phyloP scores from a whole-genome alignment of 176 grass and related monocot genomes.

The Thinopyrum elongatum region DNA sequence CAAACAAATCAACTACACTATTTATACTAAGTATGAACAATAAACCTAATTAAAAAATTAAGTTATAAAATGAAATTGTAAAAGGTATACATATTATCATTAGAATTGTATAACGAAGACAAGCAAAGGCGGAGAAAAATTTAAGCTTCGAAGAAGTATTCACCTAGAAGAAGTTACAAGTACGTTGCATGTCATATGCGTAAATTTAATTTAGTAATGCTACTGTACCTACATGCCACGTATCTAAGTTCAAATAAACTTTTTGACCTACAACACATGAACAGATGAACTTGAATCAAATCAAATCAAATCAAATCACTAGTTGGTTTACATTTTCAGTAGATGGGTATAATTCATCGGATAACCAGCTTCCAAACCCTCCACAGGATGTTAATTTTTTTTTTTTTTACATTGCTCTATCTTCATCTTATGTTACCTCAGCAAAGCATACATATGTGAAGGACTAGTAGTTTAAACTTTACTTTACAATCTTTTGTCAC shows the following conservation, averaged over 20 bases:
- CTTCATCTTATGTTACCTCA: slow-evolving; percentile 16
- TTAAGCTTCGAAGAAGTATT: not conserved
- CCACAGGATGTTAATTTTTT: not conserved
- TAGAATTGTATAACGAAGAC: not conserved
- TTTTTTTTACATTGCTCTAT: not conserved
- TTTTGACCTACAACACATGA: not conserved
- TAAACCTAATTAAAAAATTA: not conserved
- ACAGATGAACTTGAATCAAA: not conserved
- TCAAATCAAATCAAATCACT: not conserved
- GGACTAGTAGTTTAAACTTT: not conserved
- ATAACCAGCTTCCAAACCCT: not conserved
- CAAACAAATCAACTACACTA: not conserved
- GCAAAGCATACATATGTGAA: not conserved
- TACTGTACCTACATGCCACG: not conserved
- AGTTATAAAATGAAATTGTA: not conserved
- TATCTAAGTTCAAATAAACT: not conserved
- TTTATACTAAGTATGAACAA: not conserved
- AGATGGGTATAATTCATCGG: not conserved
- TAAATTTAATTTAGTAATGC: not conserved
- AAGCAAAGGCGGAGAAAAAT: not conserved
- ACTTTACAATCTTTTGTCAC: slow-evolving; percentile 15
- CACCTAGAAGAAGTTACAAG: not conserved
- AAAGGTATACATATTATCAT: not conserved
- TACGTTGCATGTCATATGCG: not conserved
- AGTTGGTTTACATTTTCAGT: not conserved